Base-by-base conservation (phyloP, 345 rosid genomes). In the Brassica napus region DNA sequence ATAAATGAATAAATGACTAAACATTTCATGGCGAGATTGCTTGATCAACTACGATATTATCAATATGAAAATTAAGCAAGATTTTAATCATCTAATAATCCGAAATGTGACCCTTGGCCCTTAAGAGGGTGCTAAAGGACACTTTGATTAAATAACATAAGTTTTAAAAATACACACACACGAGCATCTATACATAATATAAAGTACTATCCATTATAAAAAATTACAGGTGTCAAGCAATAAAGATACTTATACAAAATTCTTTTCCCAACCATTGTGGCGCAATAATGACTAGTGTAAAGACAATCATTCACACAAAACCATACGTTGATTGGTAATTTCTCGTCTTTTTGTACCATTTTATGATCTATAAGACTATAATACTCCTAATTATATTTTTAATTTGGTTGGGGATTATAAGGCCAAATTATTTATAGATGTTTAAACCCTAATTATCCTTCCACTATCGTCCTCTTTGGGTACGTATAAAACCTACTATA, bases 191-290 rank as follows among this genome's bases (percentile, higher is more conserved):
- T 68, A 28, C 77, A 28, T 63, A 66, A 14, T 5, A 65, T 34
- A 78, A 77, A 49, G 55, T 72, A 42, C 6, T 68, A 75, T 74
- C 76, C 75, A 74, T 62, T 49, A 65, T 66, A 76, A 63, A 34
- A 73, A 37, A 52, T 3, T 76, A 85, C 89, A 90, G 85, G 85
- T 89, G 90, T 86, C 91, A 18, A 77, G 58, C 85, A 79, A 81
- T 80, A 83, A 87, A 87, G 88, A 57, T 10, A 59, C 42, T 70
- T 5, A 80, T 44, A 76, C 84, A 73, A 85, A 85, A 83, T 66
- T 71, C 18, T 35, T 74, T 74, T 80, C 64, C 65, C 62, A 79
- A 54, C 69, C 67, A 65, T 71, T 68, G 72, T 11, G 54, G 82
- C 72, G 74, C 79, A 74, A 81, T 79, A 77, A 80, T 74, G 79